Percentiles rank a stretch among this genome's conserved stretches.
These are phyloP conservation scores for Phytophthora sp. DNA, from an alignment of 352 stramenopile species.

Conservation along the genomic window DNA sequence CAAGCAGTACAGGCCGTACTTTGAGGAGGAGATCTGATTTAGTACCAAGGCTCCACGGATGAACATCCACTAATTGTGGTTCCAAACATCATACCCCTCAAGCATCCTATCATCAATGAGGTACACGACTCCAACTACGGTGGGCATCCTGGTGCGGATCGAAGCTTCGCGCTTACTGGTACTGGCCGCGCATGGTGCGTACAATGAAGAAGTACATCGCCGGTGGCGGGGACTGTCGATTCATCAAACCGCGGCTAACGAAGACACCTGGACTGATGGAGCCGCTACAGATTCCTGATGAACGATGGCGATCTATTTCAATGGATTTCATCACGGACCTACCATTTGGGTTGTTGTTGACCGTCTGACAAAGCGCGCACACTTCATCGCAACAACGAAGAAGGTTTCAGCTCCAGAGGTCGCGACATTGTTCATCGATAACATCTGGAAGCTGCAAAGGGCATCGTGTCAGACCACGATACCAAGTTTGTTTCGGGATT, in stretches of 20 bases:
- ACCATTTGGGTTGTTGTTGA: too few species aligned
- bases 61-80: too few species aligned
- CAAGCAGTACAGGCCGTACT: too few species aligned
- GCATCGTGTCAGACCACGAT: slow-evolving; percentile 23
- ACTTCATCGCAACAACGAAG: slow-evolving; percentile 9
- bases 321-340: slow-evolving; percentile 22
- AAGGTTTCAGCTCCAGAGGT: slow-evolving; percentile 5
- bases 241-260: slow-evolving; percentile 5
- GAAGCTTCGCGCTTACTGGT: too few species aligned
- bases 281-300: slow-evolving; percentile 4
- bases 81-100: too few species aligned
- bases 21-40: too few species aligned
- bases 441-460: slow-evolving; percentile 10
- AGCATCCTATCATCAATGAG: too few species aligned
- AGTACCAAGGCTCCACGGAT: too few species aligned
- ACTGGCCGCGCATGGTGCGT: too few species aligned
- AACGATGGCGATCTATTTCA: slow-evolving; percentile 14
- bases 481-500: slow-evolving; percentile 21
- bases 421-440: slow-evolving; percentile 8
- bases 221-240: slow-evolving; percentile 7
- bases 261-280: slow-evolving; percentile 15
- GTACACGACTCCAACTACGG: too few species aligned
- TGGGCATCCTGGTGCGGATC: too few species aligned
- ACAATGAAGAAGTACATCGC: slow-evolving; percentile 14
- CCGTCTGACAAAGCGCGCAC: slow-evolving; percentile 4